phyloP scores from a whole-genome alignment of 306 rosid genomes.

The Cicer yamashitae region DNA sequence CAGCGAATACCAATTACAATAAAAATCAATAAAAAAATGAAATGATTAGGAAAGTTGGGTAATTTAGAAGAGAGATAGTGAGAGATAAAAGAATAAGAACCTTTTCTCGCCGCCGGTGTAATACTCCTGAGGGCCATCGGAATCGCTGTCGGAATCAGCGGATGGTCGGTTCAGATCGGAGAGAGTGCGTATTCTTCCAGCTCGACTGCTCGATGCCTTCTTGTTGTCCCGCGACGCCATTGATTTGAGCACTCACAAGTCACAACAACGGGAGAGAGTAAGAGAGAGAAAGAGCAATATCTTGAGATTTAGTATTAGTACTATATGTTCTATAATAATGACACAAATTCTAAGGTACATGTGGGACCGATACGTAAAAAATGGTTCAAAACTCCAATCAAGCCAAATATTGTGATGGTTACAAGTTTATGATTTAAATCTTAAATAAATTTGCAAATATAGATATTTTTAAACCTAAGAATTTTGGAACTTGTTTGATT shows the following conservation, averaged over 20 bases:
- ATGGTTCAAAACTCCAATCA: no score
- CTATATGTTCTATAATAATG: no score
- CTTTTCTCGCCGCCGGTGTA: slow-evolving; percentile 99
- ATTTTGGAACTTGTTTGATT: no score
- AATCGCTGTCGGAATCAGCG: slow-evolving; percentile 84
- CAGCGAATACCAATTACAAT: background rate
- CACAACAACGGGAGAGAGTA: background rate
- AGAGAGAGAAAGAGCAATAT: background rate
- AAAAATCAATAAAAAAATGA: slow-evolving; percentile 8
- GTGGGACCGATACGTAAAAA: no score
- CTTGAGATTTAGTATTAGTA: no score
- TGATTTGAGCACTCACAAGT: background rate
- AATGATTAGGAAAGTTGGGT: background rate
- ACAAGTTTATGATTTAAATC: no score
- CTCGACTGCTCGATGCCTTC: slow-evolving; percentile 70
- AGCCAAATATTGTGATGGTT: no score
- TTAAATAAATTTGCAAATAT: no score
- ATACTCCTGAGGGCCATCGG: slow-evolving; percentile 93
- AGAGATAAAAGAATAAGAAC: slow-evolving; percentile 43
- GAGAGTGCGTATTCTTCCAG: slow-evolving; percentile 84
- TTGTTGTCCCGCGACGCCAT: slow-evolving; percentile 80
- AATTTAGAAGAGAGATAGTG: background rate
- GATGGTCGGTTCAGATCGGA: slow-evolving; percentile 88
- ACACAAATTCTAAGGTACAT: no score
- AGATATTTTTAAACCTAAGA: no score